phyloP scores from a whole-genome alignment of 345 rosid species.

The Dimocarpus longan region DNA sequence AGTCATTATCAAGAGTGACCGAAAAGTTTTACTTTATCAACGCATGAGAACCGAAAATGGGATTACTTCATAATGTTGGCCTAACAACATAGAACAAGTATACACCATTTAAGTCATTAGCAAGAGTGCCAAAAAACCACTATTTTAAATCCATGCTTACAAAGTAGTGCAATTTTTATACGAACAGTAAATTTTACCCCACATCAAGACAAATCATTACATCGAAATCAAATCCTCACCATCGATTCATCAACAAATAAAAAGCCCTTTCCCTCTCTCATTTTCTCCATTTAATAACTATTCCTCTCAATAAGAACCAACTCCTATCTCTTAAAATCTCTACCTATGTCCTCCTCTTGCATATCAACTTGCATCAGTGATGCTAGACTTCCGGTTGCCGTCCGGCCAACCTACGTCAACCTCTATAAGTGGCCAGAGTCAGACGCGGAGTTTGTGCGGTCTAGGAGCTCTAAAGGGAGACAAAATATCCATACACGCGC shows the following conservation, averaged over 20 bases:
- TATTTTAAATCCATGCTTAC: background rate
- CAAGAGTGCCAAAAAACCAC: background rate
- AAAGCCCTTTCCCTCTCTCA: background rate
- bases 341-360: constrained; percentile 31
- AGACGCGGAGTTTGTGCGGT: constrained; percentile 29
- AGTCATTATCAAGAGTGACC: constrained; percentile 3
- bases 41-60: background rate
- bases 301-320: background rate
- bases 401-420: constrained; percentile 28
- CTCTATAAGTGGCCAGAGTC: constrained; percentile 38
- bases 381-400: background rate
- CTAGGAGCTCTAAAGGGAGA: constrained; percentile 12
- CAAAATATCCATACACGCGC: background rate
- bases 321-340: background rate
- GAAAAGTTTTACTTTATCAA: background rate
- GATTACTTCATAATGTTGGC: background rate
- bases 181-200: background rate
- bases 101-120: background rate
- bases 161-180: too few relatives aligned
- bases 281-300: background rate
- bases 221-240: background rate
- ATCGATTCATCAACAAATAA: background rate
- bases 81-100: background rate
- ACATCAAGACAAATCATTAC: constrained; percentile 2
- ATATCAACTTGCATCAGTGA: constrained; percentile 32